These are phyloP conservation scores for Eutrema japonicum DNA, from an alignment of 345 rosid species.

Conservation along the genomic window DNA sequence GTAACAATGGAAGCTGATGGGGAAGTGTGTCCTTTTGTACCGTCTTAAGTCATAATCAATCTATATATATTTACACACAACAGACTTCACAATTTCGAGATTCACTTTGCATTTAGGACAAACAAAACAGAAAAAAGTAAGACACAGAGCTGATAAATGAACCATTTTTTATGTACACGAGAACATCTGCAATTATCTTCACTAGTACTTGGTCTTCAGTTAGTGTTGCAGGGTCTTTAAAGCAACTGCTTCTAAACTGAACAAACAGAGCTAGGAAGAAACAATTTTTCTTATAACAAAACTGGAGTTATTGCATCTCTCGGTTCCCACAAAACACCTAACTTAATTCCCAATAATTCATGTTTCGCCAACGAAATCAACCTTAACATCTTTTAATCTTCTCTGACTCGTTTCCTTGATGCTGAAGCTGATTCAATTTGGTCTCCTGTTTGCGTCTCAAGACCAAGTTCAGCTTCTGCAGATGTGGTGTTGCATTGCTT, in stretches of 20 bases:
- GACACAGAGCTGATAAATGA: neutral
- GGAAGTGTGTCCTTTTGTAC: neutral
- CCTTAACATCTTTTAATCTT: slow-evolving; percentile 34
- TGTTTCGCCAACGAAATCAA: slow-evolving; percentile 6
- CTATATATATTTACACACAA: neutral
- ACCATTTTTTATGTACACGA: slow-evolving; percentile 6
- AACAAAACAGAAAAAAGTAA: neutral
- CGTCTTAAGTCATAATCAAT: neutral
- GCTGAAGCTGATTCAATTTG: slow-evolving; percentile 23
- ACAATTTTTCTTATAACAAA: slow-evolving; percentile 21
- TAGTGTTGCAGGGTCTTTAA: slow-evolving; percentile 19
- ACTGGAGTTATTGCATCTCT: slow-evolving; percentile 26
- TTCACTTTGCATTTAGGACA: neutral
- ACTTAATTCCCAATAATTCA: slow-evolving; percentile 20
- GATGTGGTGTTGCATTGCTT: slow-evolving; percentile 23
- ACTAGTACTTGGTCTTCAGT: neutral
- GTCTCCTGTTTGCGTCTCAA: neutral
- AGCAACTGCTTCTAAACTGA: slow-evolving; percentile 28
- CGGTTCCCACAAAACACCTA: slow-evolving; percentile 17
- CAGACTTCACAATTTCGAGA: slow-evolving; percentile 1
- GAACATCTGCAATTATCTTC: slow-evolving; percentile 12
- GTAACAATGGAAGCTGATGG: neutral
- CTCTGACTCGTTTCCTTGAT: slow-evolving; percentile 48
- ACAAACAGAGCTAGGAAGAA: slow-evolving; percentile 2
- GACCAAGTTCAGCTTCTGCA: slow-evolving; percentile 3